A percentile compares a stretch with the other conserved stretches of the same genome.
phyloP scores from a whole-genome alignment of 1,139 yeast species.

The Geotrichum reessii region DNA sequence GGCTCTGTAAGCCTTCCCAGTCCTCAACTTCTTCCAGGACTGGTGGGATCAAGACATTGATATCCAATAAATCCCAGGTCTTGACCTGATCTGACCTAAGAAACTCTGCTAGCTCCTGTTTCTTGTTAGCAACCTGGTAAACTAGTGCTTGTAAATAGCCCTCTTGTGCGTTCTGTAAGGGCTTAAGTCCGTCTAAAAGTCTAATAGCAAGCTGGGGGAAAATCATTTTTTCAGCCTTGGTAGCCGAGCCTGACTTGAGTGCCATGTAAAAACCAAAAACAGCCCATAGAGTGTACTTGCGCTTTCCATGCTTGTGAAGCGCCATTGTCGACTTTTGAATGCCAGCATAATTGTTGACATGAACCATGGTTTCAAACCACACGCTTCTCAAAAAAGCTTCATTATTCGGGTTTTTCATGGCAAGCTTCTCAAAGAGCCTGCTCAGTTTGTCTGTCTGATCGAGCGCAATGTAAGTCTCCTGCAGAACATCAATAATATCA shows the following conservation, averaged over 20 bases:
- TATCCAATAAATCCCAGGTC: slow-evolving; percentile 50
- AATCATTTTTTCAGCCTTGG: slow-evolving; percentile 42
- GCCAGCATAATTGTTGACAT: slow-evolving; percentile 31
- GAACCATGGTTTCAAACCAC: slow-evolving; percentile 35
- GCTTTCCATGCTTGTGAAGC: slow-evolving; percentile 24
- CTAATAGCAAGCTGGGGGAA: slow-evolving; percentile 55
- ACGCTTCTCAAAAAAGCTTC: slow-evolving; percentile 23
- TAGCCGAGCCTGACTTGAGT: slow-evolving; percentile 30
- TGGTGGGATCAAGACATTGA: slow-evolving; percentile 49
- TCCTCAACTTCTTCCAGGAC: slow-evolving; percentile 39
- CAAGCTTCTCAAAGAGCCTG: slow-evolving; percentile 42
- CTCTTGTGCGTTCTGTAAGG: slow-evolving; percentile 52
- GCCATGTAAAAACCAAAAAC: slow-evolving; percentile 34
- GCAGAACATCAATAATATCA: slow-evolving; percentile 46
- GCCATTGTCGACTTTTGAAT: slow-evolving; percentile 37
- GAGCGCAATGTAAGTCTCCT: slow-evolving; percentile 10
- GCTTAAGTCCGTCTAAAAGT: slow-evolving; percentile 44
- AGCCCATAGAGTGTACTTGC: slow-evolving; percentile 44
- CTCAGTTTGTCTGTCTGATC: slow-evolving; percentile 29
- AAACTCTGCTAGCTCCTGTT: slow-evolving; percentile 35
- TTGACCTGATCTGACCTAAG: slow-evolving; percentile 32
- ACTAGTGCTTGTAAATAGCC: slow-evolving; percentile 50
- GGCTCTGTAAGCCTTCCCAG: slow-evolving; percentile 43
- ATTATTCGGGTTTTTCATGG: slow-evolving; percentile 40
- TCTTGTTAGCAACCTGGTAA: slow-evolving; percentile 36